A percentile compares a stretch with the other conserved stretches of the same genome.
phyloP scores from a whole-genome alignment of 768 basidiomycete species.

The Tricholomella constricta region DNA sequence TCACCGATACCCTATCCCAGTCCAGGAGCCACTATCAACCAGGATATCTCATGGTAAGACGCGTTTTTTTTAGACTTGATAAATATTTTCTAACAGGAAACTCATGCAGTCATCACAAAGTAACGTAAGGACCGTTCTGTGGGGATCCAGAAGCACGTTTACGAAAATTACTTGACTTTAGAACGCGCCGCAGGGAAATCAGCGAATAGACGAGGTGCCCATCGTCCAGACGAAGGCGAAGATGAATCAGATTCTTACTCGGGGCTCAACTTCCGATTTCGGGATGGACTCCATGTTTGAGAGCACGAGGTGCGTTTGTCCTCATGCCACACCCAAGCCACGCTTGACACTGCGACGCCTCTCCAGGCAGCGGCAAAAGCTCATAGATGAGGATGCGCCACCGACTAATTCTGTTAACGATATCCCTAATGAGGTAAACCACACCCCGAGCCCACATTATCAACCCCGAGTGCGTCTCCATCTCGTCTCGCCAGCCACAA shows the following conservation, averaged over 20 bases:
- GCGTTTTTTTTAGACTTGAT: neutral
- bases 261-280: conserved; percentile 69
- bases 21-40: conserved; percentile 78
- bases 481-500: no score
- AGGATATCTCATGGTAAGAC: conserved; percentile 76
- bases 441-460: conserved; percentile 41
- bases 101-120: conserved; percentile 48
- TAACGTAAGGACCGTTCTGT: conserved; percentile 41
- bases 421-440: conserved; percentile 59
- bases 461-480: conserved; percentile 49
- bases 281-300: conserved; percentile 88
- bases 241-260: conserved; percentile 67
- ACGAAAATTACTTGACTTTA: conserved; percentile 16
- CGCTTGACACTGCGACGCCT: conserved; percentile 3
- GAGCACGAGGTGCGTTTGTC: conserved; percentile 59
- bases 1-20: conserved; percentile 70
- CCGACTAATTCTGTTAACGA: conserved; percentile 77
- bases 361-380: conserved; percentile 56
- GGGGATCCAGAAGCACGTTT: neutral
- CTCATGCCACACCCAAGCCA: neutral
- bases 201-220: conserved; percentile 72
- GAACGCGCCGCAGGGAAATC: conserved; percentile 54
- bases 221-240: conserved; percentile 81
- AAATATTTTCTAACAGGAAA: neutral
- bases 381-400: conserved; percentile 80